Evolutionary conservation across 352 stramenopile genomes (phyloP), one percentile per base, ranked within the genome.

Genomic region (Pythium plurisporium): DNA sequence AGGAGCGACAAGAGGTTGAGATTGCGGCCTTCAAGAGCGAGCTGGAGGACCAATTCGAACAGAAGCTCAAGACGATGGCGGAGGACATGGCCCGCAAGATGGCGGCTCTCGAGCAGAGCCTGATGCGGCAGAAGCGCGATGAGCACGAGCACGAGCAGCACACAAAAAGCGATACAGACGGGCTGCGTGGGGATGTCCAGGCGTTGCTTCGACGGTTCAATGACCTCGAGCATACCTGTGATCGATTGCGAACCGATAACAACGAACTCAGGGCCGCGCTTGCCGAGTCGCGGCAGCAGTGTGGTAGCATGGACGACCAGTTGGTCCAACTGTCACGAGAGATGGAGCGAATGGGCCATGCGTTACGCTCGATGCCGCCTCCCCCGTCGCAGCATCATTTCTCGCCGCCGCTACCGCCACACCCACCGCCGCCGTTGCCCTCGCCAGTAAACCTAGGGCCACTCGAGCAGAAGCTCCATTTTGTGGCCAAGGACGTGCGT

Each of bases 1-100:
- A 88, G 36, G 78, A 88, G 52, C 67, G 74, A 12, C 78, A 73
- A 19, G 78, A 84, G 12, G 60, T 54, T 11, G 75, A 84, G 20
- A 45, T 84, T 5, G 23, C 25, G 0, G 69, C 65, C 50, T 38
- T 67, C 5, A 63, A 55, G 40, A 57, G 74, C 12, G 73, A 79
- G 7, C 55, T 69, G 7, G 49, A 55, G 0, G 40, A 31, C 7
- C 42, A 50, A 8, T 20, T 75, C 2, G 26, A 63, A 3, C 46
- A 26, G 3, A 69, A 82, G 50, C 49, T 67, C 2, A 45, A 36
- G 27, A 48, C 27, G 0, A 50, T 26, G 37, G 20, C 56, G 20
- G 31, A 64, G 23, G 41, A 43, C 17, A 48, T 82, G 34, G 23
- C 25, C 0, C 41, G 49, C 11, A 55, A 49, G 11, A 26, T 59